A percentile compares a stretch with the other conserved stretches of the same genome.
These are phyloP conservation scores for Orbilia blumenaviensis DNA, from an alignment of 2,329 filamentous ascomycete species.

Conservation along the genomic window DNA sequence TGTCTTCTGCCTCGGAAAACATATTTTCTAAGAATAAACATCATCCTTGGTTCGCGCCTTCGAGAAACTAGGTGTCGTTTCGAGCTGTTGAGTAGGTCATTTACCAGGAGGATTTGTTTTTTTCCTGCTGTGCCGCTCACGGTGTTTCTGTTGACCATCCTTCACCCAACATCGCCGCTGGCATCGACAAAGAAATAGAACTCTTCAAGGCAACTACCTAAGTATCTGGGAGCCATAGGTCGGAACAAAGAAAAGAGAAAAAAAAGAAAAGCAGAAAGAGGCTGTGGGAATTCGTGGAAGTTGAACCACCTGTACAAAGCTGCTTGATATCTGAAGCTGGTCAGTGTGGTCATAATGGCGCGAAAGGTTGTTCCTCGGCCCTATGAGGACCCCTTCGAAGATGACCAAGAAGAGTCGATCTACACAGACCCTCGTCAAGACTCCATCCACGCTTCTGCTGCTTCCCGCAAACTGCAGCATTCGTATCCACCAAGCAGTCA, in stretches of 20 bases:
- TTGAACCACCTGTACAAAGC: background rate
- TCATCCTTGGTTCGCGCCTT: background rate
- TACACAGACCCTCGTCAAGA: constrained; percentile 37
- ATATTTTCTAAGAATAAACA: background rate
- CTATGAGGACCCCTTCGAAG: constrained; percentile 18
- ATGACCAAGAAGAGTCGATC: constrained; percentile 36
- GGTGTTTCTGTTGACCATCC: constrained; percentile 1
- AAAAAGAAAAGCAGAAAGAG: background rate
- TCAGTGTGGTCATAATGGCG: constrained; percentile 17
- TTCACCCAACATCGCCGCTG: background rate
- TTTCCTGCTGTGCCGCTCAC: constrained; percentile 24
- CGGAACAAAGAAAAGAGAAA: background rate
- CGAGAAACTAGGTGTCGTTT: constrained; percentile 6
- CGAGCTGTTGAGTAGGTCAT: constrained; percentile 10
- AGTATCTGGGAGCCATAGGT: background rate
- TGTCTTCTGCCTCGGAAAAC: background rate
- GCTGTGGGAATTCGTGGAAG: background rate
- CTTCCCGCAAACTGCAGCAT: background rate
- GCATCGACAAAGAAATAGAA: constrained; percentile 9
- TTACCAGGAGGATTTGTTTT: constrained; percentile 37
- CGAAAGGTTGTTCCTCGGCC: constrained; percentile 30
- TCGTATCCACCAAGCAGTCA: constrained; percentile 12
- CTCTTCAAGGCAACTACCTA: background rate
- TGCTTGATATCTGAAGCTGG: constrained; percentile 13
- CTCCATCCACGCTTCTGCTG: background rate